phyloP scores from a whole-genome alignment of 2,329 filamentous ascomycete species.

The Aspergillus niger region DNA sequence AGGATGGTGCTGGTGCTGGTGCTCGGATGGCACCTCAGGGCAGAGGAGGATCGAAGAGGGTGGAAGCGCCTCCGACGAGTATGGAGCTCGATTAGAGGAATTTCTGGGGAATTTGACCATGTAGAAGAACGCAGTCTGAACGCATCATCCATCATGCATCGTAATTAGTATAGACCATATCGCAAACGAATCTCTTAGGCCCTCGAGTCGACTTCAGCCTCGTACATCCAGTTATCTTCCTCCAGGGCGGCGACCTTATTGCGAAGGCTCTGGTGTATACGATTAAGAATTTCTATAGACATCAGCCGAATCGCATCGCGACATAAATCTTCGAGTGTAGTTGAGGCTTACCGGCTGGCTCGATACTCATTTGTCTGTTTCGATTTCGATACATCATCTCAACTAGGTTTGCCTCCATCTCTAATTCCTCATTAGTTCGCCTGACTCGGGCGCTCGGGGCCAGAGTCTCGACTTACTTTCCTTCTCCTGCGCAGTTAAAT shows the following conservation, averaged over 20 bases:
- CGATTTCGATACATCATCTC: conserved; percentile 46
- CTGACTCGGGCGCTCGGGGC: background rate
- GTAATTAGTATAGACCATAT: conserved; percentile 8
- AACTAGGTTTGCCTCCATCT: conserved; percentile 49
- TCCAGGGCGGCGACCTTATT: conserved; percentile 72
- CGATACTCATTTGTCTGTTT: conserved; percentile 57
- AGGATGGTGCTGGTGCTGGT: conserved; percentile 43
- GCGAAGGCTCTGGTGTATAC: conserved; percentile 68
- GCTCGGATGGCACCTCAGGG: conserved; percentile 37
- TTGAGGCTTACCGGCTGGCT: conserved; percentile 63
- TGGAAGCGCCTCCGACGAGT: conserved; percentile 48
- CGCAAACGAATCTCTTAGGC: conserved; percentile 24
- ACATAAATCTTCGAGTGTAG: background rate
- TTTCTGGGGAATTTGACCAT: conserved; percentile 6
- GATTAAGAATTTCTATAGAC: conserved; percentile 65
- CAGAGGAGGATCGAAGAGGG: conserved; percentile 46
- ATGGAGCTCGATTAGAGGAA: conserved; percentile 47
- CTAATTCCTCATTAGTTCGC: conserved; percentile 25
- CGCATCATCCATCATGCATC: conserved; percentile 3
- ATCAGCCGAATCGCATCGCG: conserved; percentile 12
- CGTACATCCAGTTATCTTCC: conserved; percentile 92
- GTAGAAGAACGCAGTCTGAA: conserved; percentile 8
- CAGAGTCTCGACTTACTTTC: conserved; percentile 37
- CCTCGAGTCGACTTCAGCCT: conserved; percentile 60
- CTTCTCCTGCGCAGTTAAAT: conserved; percentile 52